These are phyloP conservation scores for Phytophthora hybrid DNA, from an alignment of 352 stramenopile species.

Conservation along the genomic window DNA sequence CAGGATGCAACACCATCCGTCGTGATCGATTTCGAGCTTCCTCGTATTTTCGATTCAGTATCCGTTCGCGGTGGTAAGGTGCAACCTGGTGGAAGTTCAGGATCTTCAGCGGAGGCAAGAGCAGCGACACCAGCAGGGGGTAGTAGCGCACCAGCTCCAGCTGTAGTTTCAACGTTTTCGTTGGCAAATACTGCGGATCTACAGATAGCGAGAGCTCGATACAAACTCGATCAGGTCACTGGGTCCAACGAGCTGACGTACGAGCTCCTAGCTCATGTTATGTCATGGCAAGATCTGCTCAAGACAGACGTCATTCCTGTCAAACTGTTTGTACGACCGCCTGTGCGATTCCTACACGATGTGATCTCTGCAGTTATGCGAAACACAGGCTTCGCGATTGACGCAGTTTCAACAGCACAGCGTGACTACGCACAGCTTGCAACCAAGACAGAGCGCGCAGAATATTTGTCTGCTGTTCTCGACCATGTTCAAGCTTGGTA, in stretches of 20 bases:
- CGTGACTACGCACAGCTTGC: constrained; percentile 71
- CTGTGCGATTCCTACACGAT: constrained; percentile 85
- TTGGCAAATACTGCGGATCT: constrained; percentile 52
- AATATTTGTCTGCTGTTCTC: constrained; percentile 81
- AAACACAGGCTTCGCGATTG: constrained; percentile 65
- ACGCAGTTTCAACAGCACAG: constrained; percentile 45
- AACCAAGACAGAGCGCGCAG: constrained; percentile 76
- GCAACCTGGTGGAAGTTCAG: constrained; percentile 18
- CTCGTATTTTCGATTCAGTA: constrained; percentile 71
- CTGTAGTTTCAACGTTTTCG: constrained; percentile 49
- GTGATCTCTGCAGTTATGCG: constrained; percentile 74
- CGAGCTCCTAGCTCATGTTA: constrained; percentile 66
- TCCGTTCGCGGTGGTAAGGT: constrained; percentile 65
- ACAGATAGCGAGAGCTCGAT: constrained; percentile 40
- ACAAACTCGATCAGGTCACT: constrained; percentile 53
- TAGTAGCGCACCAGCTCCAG: not conserved
- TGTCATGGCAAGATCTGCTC: constrained; percentile 84
- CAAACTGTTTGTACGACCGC: constrained; percentile 81
- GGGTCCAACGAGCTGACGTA: constrained; percentile 75
- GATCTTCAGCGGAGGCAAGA: constrained; percentile 9
- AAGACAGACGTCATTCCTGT: constrained; percentile 70
- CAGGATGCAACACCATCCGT: constrained; percentile 64
- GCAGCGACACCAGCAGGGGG: not conserved
- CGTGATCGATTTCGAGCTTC: constrained; percentile 77
- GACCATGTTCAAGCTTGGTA: constrained; percentile 78